phyloP scores from a whole-genome alignment of 2,329 filamentous ascomycete species.

The Aspergillus neoniger region DNA sequence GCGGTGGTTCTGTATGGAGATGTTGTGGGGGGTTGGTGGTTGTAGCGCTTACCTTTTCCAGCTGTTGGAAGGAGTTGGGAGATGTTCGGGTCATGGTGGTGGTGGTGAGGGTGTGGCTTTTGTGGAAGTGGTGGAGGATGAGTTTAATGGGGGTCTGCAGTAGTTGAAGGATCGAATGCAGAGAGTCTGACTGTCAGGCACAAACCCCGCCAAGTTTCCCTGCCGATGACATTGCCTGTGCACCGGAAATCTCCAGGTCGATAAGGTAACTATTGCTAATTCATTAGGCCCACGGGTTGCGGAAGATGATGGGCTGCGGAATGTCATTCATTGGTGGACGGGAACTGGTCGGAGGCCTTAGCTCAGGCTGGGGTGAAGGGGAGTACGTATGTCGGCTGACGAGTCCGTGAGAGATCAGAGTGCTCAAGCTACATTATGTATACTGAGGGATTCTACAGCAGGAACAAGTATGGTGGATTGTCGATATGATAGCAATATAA shows the following conservation, averaged over 20 bases:
- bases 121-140: neutral
- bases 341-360: neutral
- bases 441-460: no score
- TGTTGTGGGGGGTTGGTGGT: neutral
- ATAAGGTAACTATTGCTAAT: neutral
- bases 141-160: neutral
- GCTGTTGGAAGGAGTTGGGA: slow-evolving; percentile 17
- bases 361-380: neutral
- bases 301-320: neutral
- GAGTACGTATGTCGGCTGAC: neutral
- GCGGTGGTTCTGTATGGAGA: neutral
- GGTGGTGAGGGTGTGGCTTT: neutral
- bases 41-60: slow-evolving; percentile 15
- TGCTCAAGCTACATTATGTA: neutral
- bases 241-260: neutral
- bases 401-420: neutral
- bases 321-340: neutral
- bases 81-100: slow-evolving; percentile 14
- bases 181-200: slow-evolving; percentile 1
- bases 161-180: neutral
- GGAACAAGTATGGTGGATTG: no score
- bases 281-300: neutral
- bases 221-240: neutral
- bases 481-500: no score
- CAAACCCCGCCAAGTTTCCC: neutral